Evolutionary conservation across 768 basidiomycete genomes (phyloP).

Genomic region (Saitozyma sp.): DNA sequence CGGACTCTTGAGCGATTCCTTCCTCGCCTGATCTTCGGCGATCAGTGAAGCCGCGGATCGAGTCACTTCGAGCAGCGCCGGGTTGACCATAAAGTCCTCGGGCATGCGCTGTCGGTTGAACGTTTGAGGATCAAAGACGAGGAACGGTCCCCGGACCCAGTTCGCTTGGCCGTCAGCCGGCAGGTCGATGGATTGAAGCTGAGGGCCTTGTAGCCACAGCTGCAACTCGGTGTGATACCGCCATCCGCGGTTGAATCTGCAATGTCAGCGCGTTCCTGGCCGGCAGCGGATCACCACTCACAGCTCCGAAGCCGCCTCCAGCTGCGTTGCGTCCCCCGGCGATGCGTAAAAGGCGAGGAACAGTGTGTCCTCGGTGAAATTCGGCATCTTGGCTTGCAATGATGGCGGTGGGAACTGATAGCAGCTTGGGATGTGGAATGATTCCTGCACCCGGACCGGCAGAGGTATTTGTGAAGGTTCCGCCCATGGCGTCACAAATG

Average conservation of each 20-base stretch:
- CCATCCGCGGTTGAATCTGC: constrained; percentile 91
- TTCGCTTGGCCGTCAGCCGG: constrained; percentile 58
- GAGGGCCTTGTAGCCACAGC: constrained; percentile 83
- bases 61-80: constrained; percentile 34
- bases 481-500: constrained; percentile 95
- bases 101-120: constrained; percentile 39
- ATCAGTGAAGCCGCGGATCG: constrained; percentile 24
- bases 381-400: constrained; percentile 56
- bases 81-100: constrained; percentile 44
- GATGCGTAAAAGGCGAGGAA: constrained; percentile 98
- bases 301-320: constrained; percentile 91
- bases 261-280: constrained; percentile 8
- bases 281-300: constrained; percentile 56
- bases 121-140: constrained; percentile 62
- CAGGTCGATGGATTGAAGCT: constrained; percentile 7
- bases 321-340: constrained; percentile 83
- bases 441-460: constrained; percentile 68
- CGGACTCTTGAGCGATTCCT: constrained; percentile 2
- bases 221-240: constrained; percentile 90
- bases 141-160: constrained; percentile 84
- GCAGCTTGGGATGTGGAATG: constrained; percentile 84
- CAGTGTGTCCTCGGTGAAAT: constrained; percentile 90
- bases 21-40: constrained; percentile 1
- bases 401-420: constrained; percentile 89
- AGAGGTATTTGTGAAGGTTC: constrained; percentile 64